Conservation (phyloP, 352 stramenopile species). For the Phytophthora fragariae region DNA sequence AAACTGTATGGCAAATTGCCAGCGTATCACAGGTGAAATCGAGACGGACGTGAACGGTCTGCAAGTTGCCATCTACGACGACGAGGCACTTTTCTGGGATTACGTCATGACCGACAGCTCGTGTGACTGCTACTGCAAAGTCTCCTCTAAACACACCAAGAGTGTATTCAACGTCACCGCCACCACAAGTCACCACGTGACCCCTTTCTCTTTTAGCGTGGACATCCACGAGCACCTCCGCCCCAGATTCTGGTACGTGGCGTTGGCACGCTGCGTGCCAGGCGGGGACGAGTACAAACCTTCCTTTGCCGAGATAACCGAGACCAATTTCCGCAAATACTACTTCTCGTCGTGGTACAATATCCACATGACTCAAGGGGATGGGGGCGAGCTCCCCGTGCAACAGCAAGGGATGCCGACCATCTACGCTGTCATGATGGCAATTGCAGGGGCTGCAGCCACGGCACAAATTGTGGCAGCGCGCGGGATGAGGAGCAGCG, state of each 20-base stretch:
- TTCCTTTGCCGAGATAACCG: slow-evolving; percentile 72
- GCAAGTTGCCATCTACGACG: slow-evolving; percentile 83
- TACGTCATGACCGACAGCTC: slow-evolving; percentile 68
- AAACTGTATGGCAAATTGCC: slow-evolving; percentile 1
- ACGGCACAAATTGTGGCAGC: slow-evolving; percentile 57
- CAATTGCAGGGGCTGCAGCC: slow-evolving; percentile 45
- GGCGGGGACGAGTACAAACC: slow-evolving; percentile 69
- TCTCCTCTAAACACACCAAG: slow-evolving; percentile 74
- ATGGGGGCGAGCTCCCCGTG: slow-evolving; percentile 72
- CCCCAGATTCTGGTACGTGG: slow-evolving; percentile 78
- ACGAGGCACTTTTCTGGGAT: slow-evolving; percentile 82
- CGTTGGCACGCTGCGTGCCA: slow-evolving; percentile 72
- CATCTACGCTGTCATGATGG: slow-evolving; percentile 62
- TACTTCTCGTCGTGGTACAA: slow-evolving; percentile 85
- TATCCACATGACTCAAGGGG: slow-evolving; percentile 77
- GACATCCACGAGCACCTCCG: slow-evolving; percentile 72
- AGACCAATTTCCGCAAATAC: slow-evolving; percentile 75
- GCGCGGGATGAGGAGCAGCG: slow-evolving; percentile 52
- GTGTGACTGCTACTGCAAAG: slow-evolving; percentile 80
- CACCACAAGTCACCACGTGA: slow-evolving; percentile 47
- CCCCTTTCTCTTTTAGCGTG: slow-evolving; percentile 68
- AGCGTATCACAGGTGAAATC: slow-evolving; percentile 69
- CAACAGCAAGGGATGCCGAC: slow-evolving; percentile 65
- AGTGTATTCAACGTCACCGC: slow-evolving; percentile 70
- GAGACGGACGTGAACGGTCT: slow-evolving; percentile 69